Conservation (phyloP, 1,284 basidiomycete genomes). For the Mycosarcoma maydis region DNA sequence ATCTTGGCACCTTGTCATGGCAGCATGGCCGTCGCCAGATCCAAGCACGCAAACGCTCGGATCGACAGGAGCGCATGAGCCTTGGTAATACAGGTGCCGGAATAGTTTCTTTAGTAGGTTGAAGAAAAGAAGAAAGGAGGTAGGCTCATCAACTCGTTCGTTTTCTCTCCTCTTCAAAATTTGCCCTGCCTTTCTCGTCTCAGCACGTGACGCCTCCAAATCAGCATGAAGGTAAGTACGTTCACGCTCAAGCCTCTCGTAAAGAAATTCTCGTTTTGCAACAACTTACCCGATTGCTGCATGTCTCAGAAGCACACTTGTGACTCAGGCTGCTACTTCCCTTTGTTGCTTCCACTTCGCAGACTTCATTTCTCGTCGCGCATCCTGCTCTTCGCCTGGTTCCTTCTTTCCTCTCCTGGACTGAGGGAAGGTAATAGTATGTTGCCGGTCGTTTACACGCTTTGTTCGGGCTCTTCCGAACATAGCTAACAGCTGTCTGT, state of each 20-base stretch:
- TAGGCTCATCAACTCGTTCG: background rate
- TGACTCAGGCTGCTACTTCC: too few species aligned
- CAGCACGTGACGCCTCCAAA: constrained; percentile 15
- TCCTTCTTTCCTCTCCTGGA: too few species aligned
- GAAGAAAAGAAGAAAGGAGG: constrained; percentile 30
- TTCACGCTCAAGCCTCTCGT: constrained; percentile 2
- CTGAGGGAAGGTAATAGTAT: background rate
- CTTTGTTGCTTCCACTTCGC: too few species aligned
- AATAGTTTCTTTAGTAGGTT: constrained; percentile 51
- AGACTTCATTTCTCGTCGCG: background rate
- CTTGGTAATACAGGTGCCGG: constrained; percentile 47
- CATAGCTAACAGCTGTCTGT: background rate
- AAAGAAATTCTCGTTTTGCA: too few species aligned
- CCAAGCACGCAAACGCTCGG: constrained; percentile 44
- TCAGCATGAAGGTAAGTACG: background rate
- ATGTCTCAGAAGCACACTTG: too few species aligned
- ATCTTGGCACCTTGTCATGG: constrained; percentile 46
- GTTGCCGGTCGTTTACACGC: background rate
- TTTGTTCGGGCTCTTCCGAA: background rate
- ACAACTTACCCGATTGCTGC: too few species aligned
- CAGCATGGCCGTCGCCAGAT: constrained; percentile 35
- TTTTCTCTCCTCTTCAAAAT: background rate
- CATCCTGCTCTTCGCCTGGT: too few species aligned
- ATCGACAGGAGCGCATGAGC: constrained; percentile 40
- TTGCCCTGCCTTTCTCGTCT: too few species aligned